Percentiles rank a stretch among this genome's conserved stretches.
Evolutionary conservation across 441 rosid species (phyloP).

Genomic region (Pelargonium fulgidum): DNA sequence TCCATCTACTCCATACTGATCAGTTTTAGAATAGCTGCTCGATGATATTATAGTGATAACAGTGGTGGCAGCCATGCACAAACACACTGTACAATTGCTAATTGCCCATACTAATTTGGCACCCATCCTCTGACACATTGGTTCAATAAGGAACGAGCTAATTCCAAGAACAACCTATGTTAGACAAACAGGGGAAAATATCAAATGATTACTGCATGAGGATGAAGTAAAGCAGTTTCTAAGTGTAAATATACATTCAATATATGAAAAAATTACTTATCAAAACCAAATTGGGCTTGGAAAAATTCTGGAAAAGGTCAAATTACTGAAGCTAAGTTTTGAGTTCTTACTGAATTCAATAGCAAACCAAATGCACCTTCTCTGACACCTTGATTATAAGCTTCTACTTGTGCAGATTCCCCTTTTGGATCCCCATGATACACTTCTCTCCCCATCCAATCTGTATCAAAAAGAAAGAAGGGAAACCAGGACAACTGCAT

Average conservation of each 20-base stretch:
- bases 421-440: conserved; percentile 93
- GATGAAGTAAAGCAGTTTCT: background rate
- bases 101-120: conserved; percentile 80
- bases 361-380: conserved; percentile 99
- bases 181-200: conserved; percentile 15
- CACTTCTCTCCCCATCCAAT: conserved; percentile 99
- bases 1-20: conserved; percentile 37
- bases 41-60: conserved; percentile 64
- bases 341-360: conserved; percentile 94
- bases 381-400: conserved; percentile 82
- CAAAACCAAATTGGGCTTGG: background rate
- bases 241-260: background rate
- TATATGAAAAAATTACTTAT: background rate
- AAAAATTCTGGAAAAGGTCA: background rate
- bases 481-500: conserved; percentile 96
- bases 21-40: conserved; percentile 43
- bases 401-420: conserved; percentile 39
- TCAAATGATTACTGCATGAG: background rate
- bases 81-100: conserved; percentile 75
- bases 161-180: conserved; percentile 82
- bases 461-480: conserved; percentile 90
- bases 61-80: conserved; percentile 76
- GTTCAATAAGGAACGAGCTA: conserved; percentile 79
- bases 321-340: conserved; percentile 29
- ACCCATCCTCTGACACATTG: conserved; percentile 78